These are phyloP conservation scores for Leishmania major DNA, from an alignment of 208 protist species.

Conservation along the genomic window DNA sequence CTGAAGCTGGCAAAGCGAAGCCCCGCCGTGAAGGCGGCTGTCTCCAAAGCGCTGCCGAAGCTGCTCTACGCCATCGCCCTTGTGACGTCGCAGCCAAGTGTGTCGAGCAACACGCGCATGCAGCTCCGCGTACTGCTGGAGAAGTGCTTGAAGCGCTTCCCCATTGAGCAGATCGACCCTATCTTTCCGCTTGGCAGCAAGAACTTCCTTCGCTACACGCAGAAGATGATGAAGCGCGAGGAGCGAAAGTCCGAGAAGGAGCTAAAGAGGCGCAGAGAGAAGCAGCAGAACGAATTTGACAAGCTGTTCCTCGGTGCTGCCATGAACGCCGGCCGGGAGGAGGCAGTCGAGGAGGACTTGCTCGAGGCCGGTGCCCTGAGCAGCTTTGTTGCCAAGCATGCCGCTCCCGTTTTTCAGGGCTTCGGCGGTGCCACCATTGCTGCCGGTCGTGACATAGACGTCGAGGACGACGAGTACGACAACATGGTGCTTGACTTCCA, in stretches of 20 bases:
- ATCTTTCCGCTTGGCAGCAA: constrained; percentile 87
- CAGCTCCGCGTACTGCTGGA: constrained; percentile 84
- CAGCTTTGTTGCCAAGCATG: constrained; percentile 72
- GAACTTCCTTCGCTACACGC: constrained; percentile 86
- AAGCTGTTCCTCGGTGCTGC: constrained; percentile 71
- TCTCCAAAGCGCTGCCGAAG: constrained; percentile 65
- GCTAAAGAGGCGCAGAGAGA: constrained; percentile 54
- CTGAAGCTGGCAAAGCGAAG: constrained; percentile 84
- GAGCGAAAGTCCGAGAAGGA: constrained; percentile 79
- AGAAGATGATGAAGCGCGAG: constrained; percentile 83
- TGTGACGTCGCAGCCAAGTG: constrained; percentile 75
- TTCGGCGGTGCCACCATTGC: constrained; percentile 23
- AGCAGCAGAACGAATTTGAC: constrained; percentile 80
- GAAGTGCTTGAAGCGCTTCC: constrained; percentile 87
- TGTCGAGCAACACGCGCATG: constrained; percentile 80
- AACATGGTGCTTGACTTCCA: constrained; percentile 84
- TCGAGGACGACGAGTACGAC: constrained; percentile 68
- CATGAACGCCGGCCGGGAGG: constrained; percentile 60
- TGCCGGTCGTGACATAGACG: constrained; percentile 9
- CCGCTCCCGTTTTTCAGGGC: constrained; percentile 35
- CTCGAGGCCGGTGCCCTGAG: constrained; percentile 77
- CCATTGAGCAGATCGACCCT: constrained; percentile 69
- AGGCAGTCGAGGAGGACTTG: constrained; percentile 66
- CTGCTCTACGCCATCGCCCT: constrained; percentile 83
- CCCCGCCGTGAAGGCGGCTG: constrained; percentile 46